Conservation (phyloP, 139 green algal genomes). For the Coccomyxa sp. region DNA sequence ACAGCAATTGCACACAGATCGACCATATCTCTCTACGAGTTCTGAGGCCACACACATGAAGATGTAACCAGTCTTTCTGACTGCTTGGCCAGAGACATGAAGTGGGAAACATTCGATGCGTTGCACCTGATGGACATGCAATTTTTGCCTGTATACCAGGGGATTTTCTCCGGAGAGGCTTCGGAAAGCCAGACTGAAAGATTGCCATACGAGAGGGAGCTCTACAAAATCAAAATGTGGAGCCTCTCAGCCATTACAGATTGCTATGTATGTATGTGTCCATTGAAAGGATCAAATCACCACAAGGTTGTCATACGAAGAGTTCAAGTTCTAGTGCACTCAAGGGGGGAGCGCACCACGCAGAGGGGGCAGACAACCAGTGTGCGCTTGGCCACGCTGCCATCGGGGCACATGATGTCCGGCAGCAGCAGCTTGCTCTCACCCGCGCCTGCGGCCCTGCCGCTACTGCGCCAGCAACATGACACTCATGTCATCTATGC, state of each 20-base stretch:
- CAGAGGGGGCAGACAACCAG: conserved; percentile 8
- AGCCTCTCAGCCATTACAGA: background rate
- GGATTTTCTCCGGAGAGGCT: background rate
- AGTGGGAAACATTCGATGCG: background rate
- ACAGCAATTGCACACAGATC: background rate
- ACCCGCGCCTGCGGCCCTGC: no score
- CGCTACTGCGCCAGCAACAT: no score
- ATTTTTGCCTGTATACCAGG: background rate
- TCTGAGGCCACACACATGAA: background rate
- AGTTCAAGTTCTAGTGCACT: no score
- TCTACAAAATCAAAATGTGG: background rate
- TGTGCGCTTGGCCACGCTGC: background rate
- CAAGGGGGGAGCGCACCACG: background rate
- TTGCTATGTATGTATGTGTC: background rate
- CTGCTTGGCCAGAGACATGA: background rate
- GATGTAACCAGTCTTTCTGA: background rate
- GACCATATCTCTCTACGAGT: no score
- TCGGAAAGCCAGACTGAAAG: background rate
- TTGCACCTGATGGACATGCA: background rate
- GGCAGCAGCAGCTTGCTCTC: no score
- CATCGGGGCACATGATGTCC: background rate
- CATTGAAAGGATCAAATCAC: background rate
- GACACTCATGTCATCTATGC: no score
- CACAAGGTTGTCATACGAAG: background rate
- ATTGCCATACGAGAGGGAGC: no score